Base-by-base conservation (phyloP, 805 yeast species). In the Ogataea sp. region DNA sequence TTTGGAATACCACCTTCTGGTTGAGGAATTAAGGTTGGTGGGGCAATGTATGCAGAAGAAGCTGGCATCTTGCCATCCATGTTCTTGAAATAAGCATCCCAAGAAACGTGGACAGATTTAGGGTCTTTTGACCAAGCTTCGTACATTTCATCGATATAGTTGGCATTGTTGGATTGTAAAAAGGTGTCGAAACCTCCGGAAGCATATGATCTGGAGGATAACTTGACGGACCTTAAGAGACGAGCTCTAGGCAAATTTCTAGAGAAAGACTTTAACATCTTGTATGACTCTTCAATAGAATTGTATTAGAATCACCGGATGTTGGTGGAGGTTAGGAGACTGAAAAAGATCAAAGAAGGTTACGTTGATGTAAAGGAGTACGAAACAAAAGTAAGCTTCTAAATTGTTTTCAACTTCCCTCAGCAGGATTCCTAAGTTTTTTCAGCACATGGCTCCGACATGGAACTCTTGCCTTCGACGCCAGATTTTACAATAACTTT, bases 91-190 rank as follows among this genome's bases (percentile, higher is more conserved):
- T 93, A 93, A 7, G 96, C 89, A 59, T 87, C 83, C 99, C 99
- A 93, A 20, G 97, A 89, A 31, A 80, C 81, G 62, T 93, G 99
- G 32, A 93, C 99, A 39, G 90, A 78, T 33, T 69, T 46, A 24
- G 97, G 98, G 61, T 93, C 98, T 48, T 77, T 63, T 55, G 78
- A 74, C 97, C 97, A 93, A 38, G 95, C 89, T 47, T 78, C 78
- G 65, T 88, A 93, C 99, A 93, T 93, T 69, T 93, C 97, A 64
- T 93, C 99, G 53, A 93, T 84, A 64, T 93, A 93, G 55, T 80
- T 79, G 46, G 96, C 93, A 63, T 85, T 85, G 59, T 79, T 78
- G 43, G 93, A 77, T 50, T 83, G 84, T 50, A 89, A 66, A 63
- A 93, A 93, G 32, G 78, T 72, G 65, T 93, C 98, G 42, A 67